These are phyloP conservation scores for Garcileccinum viscosum DNA, from an alignment of 1,284 basidiomycete genomes.

Conservation along the genomic window DNA sequence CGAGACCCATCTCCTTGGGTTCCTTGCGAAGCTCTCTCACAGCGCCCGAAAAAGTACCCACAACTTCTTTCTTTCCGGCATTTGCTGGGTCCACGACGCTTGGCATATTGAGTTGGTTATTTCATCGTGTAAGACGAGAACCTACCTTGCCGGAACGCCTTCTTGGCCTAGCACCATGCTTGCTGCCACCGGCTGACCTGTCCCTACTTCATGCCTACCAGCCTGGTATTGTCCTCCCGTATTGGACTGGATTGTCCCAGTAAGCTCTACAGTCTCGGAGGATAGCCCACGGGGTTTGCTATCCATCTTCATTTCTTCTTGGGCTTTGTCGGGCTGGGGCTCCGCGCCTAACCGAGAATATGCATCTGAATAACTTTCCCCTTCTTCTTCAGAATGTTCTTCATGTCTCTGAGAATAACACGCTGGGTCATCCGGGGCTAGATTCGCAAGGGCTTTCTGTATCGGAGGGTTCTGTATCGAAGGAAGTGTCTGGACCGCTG, in stretches of 20 bases:
- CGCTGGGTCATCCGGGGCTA: neutral
- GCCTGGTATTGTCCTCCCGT: neutral
- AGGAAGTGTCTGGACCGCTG: neutral
- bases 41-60: neutral
- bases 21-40: neutral
- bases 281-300: neutral
- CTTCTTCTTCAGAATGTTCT: neutral
- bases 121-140: neutral
- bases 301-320: neutral
- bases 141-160: neutral
- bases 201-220: neutral
- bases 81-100: neutral
- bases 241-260: neutral
- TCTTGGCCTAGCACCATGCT: neutral
- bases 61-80: neutral
- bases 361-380: neutral
- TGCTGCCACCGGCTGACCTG: neutral
- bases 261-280: no score
- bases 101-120: neutral
- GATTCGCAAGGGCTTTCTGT: neutral
- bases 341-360: neutral
- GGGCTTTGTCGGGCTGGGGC: neutral
- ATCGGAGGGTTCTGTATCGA: neutral
- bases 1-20: neutral
- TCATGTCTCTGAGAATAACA: neutral